Base-by-base conservation (phyloP, 208 protist species). In the Acanthamoeba rhysodes region DNA sequence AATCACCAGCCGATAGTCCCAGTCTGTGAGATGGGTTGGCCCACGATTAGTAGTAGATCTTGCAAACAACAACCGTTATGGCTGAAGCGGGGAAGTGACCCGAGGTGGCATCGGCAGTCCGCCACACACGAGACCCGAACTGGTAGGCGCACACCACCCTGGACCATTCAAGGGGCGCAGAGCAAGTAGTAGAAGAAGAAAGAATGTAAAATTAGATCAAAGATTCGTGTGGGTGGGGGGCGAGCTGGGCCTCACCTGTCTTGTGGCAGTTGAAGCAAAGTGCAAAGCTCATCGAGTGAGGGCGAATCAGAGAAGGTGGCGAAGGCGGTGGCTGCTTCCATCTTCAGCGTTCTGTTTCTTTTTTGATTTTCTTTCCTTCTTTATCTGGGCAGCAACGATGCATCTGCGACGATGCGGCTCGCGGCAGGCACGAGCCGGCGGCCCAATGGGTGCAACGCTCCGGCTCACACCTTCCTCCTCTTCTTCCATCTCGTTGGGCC, bases 71-170 rank as follows among this genome's bases (percentile, higher is more conserved):
- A n/a, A n/a, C n/a, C n/a, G n/a, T n/a, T n/a, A n/a, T n/a, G 53
- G 16, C 53, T 4, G 16, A 70, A 70, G 29, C 66, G 0, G 29
- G 4, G 59, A 66, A 0, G 16, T 4, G 10, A 72, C 66, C 66
- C 9, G 66, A 72, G 66, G 66, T 32, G 22, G 16, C n/a, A 34
- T 34, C 66, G 10, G 66, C 66, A 34, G 66, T 72, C 66, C 37
- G 66, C 66, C 66, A 72, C 66, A 72, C 66, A 29, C 66, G 66
- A n/a, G 66, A 72, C 22, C 66, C 66, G 27, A 72, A 72, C 66
- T 72, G 66, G 29, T 72, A 72, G 22, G 66, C 66, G 22, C n/a
- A n/a, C 66, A 72, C 24, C 22, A 72, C 66, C 66, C 66, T 72
- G 37, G 37, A 41, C 37, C 37, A n/a, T n/a, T n/a, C n/a, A n/a